Base-by-base conservation (phyloP, 2,329 filamentous ascomycete genomes). In the Pyrenochaeta sp. region DNA sequence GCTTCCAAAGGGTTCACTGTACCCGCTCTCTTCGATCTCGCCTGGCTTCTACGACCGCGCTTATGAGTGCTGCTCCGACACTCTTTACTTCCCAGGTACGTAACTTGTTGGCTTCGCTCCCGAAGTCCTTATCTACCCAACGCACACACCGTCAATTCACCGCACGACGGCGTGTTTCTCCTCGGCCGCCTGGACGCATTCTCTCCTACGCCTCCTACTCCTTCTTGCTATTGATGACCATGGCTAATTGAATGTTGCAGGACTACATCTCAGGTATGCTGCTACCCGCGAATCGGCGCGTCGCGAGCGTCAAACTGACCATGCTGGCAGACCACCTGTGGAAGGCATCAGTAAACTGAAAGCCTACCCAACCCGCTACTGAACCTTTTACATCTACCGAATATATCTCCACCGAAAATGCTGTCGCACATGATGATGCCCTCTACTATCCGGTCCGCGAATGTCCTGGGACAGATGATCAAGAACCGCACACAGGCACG, bases 311-410 rank as follows among this genome's bases (percentile, higher is more conserved):
- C 57, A 56, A 52, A 74, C 72, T 74, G 55, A 75, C 67, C 52
- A 28, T 53, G 39, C 52, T 59, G 40, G 50, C 61, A 83, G 86
- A 89, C 82, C 86, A 89, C 81, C 83, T 89, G 78, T 89, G 86
- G 86, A 89, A 88, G 82, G 85, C 86, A 72, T 86, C 85, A 74
- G 83, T 85, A 75, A 88, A 86, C 79, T 87, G 81, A 84, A 79
- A 66, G 64, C 60, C 62, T 70, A 46, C 67, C 59, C 59, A 66
- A 68, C 49, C 67, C 54, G 57, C 52, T 22, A 45, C 32, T 37
- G 54, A 50, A 57, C 48, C 46, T 43, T 61, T 44, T 45, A 45
- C 22, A 39, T 57, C 56, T 32, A 53, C 60, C 52, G 10, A 44
- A 64, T 52, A 59, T 32, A 73, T 58, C 59, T 55, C 71, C 51